Percentiles rank a stretch among this genome's conserved stretches.
These are phyloP conservation scores for Vitis hybrid DNA, from an alignment of 177 flowering plant genomes.

Conservation along the genomic window DNA sequence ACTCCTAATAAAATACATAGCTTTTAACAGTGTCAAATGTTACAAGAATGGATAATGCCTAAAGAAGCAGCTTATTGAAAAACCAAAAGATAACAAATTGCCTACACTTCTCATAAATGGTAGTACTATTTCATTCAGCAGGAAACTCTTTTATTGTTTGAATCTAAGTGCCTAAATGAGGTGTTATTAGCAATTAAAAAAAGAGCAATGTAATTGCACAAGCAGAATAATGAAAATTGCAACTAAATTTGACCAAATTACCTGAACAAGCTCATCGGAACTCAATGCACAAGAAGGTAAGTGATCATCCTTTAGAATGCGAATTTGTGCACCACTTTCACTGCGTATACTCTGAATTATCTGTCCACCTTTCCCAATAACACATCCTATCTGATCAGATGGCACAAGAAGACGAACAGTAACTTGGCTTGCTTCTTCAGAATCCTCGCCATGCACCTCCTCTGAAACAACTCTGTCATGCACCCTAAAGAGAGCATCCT, in stretches of 20 bases:
- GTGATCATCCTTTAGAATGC: constrained; percentile 85
- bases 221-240: too few species aligned
- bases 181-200: too few species aligned
- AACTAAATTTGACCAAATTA: constrained; percentile 13
- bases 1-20: too few species aligned
- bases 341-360: constrained; percentile 79
- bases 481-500: constrained; percentile 87
- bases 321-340: constrained; percentile 90
- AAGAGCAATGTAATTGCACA: too few species aligned
- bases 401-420: constrained; percentile 82
- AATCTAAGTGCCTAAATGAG: too few species aligned
- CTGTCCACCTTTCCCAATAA: constrained; percentile 96
- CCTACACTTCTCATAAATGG: too few species aligned
- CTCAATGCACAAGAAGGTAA: constrained; percentile 83
- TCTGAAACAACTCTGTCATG: constrained; percentile 84
- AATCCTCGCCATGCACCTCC: constrained; percentile 51
- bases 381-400: constrained; percentile 94
- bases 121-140: too few species aligned
- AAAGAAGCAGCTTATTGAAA: too few species aligned
- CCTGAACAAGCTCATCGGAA: constrained; percentile 94
- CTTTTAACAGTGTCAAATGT: too few species aligned
- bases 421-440: constrained; percentile 58
- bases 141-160: too few species aligned
- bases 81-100: too few species aligned
- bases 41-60: too few species aligned